phyloP scores from a whole-genome alignment of 1,139 yeast genomes.

The Magnusiomyces clavatus region DNA sequence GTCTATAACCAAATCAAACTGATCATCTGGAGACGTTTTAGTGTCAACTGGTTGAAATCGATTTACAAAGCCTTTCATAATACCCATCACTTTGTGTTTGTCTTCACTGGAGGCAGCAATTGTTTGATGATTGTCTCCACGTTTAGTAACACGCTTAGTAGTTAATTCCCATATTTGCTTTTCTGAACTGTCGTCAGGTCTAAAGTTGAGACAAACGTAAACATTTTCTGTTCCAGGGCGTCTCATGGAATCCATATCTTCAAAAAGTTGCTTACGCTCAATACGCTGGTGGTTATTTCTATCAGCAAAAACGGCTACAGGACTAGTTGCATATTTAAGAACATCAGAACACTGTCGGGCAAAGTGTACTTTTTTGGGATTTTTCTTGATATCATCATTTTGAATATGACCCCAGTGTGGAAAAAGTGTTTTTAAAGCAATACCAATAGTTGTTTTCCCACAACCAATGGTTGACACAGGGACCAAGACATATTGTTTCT shows the following conservation, averaged over 20 bases:
- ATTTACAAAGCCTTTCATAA: conserved; percentile 66
- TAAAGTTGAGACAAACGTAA: conserved; percentile 64
- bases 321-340: conserved; percentile 33
- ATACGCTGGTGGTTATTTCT: conserved; percentile 69
- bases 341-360: conserved; percentile 38
- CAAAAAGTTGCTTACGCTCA: conserved; percentile 63
- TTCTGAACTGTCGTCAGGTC: conserved; percentile 28
- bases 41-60: conserved; percentile 57
- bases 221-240: conserved; percentile 20
- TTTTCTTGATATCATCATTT: conserved; percentile 63
- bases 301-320: conserved; percentile 62
- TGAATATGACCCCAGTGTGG: conserved; percentile 74
- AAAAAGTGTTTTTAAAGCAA: conserved; percentile 48
- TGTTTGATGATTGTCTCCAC: conserved; percentile 92
- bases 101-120: conserved; percentile 50
- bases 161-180: conserved; percentile 39
- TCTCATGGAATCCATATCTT: conserved; percentile 30
- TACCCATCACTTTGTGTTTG: conserved; percentile 42
- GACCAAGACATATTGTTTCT: conserved; percentile 52
- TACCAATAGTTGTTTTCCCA: conserved; percentile 83
- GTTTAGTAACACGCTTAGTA: conserved; percentile 44
- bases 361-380: conserved; percentile 36
- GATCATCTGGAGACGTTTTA: conserved; percentile 48
- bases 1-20: conserved; percentile 58
- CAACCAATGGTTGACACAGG: conserved; percentile 92